Evolutionary conservation across 257 asterid species (phyloP), one percentile per base, ranked within the genome.

Genomic region (Solanum dulcamara): DNA sequence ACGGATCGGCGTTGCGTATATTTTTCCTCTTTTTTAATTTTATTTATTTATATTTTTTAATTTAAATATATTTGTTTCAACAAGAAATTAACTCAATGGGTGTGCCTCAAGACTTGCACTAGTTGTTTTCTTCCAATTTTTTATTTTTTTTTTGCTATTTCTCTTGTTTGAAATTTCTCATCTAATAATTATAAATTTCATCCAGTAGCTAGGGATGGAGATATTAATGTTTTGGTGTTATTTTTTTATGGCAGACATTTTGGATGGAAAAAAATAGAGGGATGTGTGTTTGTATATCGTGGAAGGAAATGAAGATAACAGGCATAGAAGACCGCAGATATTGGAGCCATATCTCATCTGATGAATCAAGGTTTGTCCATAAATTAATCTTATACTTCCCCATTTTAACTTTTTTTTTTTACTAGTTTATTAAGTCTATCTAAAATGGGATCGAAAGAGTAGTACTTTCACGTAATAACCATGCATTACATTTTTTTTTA

Each of bases 301-400:
- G 94, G 93, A 91, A 90, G 88, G 94, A 91, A 6, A 70, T 92
- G 91, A 92, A 90, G 85, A 92, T 92, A 42, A 90, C 91, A 0
- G 92, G 94, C 40, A 87, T 92, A 80, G 86, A 88, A 12, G 96
- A 92, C 87, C 92, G 94, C 28, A 90, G 94, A 85, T 89, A 87
- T n/a, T 91, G 94, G 96, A 87, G 22, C 60, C 91, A 86, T 74
- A 82, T 91, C 81, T 37, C 91, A 33, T 87, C 93, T 10, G 85
- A 87, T 62, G 93, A 92, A 85, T 92, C 96, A 85, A 92, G 96
- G 96, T 91, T 86, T 67, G 66, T 46, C 67, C 12, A 0, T 53
- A 33, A 26, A 83, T 67, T 57, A n/a, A 68, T 83, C 40, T 33
- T 4, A 2, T 4, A 6, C 7, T 9, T 1, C 7, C 9, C 40